Percentiles rank a stretch among this genome's conserved stretches.
These are phyloP conservation scores for Chamaecyparis obtusa DNA, from an alignment of 75 land plant species.

Conservation along the genomic window DNA sequence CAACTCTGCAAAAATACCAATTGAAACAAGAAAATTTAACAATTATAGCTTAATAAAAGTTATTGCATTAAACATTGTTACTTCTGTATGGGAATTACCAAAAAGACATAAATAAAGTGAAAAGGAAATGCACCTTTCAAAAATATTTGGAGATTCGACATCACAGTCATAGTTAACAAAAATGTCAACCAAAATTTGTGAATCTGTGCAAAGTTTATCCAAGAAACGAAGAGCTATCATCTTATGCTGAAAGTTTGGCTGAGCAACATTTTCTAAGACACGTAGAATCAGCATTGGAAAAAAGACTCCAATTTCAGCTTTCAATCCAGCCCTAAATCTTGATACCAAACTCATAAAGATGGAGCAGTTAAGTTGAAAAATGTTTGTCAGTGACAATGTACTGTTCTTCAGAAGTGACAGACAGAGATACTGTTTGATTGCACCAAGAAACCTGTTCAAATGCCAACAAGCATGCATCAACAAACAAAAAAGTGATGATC, in stretches of 20 bases:
- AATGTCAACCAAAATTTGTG: slow-evolving; percentile 65
- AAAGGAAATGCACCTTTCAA: slow-evolving; percentile 59
- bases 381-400: slow-evolving; percentile 56
- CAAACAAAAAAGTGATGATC: background rate
- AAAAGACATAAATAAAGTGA: background rate
- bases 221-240: slow-evolving; percentile 66
- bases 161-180: slow-evolving; percentile 94
- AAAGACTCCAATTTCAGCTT: slow-evolving; percentile 81
- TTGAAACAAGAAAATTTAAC: background rate
- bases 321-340: slow-evolving; percentile 72
- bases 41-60: background rate
- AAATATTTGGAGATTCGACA: slow-evolving; percentile 81
- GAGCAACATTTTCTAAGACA: slow-evolving; percentile 73
- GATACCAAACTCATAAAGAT: slow-evolving; percentile 61
- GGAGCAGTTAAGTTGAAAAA: slow-evolving; percentile 80
- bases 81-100: background rate
- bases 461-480: background rate
- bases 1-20: background rate
- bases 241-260: slow-evolving; percentile 78
- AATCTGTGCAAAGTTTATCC: slow-evolving; percentile 60
- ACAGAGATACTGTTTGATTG: slow-evolving; percentile 73
- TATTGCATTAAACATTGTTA: background rate
- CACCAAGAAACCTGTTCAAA: slow-evolving; percentile 63
- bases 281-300: slow-evolving; percentile 86
- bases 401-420: slow-evolving; percentile 79